phyloP scores from a whole-genome alignment of 768 basidiomycete genomes.

The Rhodotorula toruloides region DNA sequence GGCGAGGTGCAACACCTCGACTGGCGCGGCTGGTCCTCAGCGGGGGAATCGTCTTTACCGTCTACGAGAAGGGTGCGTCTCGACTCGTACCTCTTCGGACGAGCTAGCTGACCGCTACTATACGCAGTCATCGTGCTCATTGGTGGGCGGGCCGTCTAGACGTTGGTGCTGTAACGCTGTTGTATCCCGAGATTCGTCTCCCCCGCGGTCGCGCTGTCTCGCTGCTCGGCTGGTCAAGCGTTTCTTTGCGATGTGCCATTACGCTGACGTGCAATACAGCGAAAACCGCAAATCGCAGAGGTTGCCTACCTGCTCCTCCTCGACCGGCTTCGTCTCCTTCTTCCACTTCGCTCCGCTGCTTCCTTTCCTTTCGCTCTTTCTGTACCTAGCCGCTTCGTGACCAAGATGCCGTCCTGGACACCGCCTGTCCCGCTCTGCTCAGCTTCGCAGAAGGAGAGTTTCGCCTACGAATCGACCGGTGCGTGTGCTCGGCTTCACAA shows the following conservation, averaged over 20 bases:
- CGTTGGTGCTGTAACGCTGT: too few species aligned
- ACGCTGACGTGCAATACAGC: too few species aligned
- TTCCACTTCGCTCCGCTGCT: background rate
- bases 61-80: conserved; percentile 44
- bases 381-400: background rate
- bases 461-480: conserved; percentile 64
- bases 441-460: conserved; percentile 22
- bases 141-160: conserved; percentile 20
- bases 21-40: conserved; percentile 75
- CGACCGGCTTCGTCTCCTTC: too few species aligned
- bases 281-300: too few species aligned
- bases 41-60: conserved; percentile 44
- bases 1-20: conserved; percentile 93
- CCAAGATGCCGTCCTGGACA: conserved; percentile 22
- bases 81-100: too few species aligned
- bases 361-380: background rate
- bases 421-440: conserved; percentile 25
- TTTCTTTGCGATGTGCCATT: too few species aligned
- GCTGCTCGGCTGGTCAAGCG: too few species aligned
- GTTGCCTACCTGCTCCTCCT: too few species aligned
- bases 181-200: too few species aligned
- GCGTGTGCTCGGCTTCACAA: background rate
- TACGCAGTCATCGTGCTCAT: conserved; percentile 17
- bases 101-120: too few species aligned
- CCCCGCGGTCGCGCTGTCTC: too few species aligned